These are phyloP conservation scores for Metroxylon sagu DNA, from an alignment of 176 grass and related monocot species.

Conservation along the genomic window DNA sequence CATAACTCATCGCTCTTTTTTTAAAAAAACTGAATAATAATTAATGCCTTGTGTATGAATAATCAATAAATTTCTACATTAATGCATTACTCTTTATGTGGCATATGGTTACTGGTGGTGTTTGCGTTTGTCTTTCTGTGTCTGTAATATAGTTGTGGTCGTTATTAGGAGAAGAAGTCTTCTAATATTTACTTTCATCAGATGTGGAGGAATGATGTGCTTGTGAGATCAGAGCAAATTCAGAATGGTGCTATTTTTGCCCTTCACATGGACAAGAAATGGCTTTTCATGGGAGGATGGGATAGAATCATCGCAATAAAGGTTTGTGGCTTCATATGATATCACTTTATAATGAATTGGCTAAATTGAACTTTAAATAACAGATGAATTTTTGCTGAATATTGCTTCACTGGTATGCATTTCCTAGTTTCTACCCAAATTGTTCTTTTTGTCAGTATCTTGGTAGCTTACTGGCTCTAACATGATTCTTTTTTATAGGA, in stretches of 20 bases:
- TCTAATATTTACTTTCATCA: conserved; percentile 23
- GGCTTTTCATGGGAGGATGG: conserved; percentile 73
- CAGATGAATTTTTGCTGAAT: neutral
- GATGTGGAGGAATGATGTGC: conserved; percentile 77
- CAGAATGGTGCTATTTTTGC: conserved; percentile 66
- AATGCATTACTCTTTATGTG: too few species aligned
- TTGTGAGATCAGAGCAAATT: conserved; percentile 65
- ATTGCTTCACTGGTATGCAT: neutral
- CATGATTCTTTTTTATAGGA: conserved; percentile 26
- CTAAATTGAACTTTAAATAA: neutral
- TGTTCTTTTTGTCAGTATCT: neutral
- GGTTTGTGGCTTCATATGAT: conserved; percentile 20
- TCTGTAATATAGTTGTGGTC: neutral
- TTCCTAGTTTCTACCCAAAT: neutral
- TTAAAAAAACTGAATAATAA: neutral
- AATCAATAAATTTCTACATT: too few species aligned
- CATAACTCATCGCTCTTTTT: conserved; percentile 7
- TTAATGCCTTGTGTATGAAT: too few species aligned
- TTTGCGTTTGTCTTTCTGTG: too few species aligned
- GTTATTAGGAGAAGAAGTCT: neutral
- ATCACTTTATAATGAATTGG: neutral
- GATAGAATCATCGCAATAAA: conserved; percentile 77
- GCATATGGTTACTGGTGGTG: too few species aligned
- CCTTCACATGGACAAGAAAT: conserved; percentile 47
- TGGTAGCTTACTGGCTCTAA: neutral